Conservation (phyloP, 345 rosid species). For the Eucalyptus caleyi region DNA sequence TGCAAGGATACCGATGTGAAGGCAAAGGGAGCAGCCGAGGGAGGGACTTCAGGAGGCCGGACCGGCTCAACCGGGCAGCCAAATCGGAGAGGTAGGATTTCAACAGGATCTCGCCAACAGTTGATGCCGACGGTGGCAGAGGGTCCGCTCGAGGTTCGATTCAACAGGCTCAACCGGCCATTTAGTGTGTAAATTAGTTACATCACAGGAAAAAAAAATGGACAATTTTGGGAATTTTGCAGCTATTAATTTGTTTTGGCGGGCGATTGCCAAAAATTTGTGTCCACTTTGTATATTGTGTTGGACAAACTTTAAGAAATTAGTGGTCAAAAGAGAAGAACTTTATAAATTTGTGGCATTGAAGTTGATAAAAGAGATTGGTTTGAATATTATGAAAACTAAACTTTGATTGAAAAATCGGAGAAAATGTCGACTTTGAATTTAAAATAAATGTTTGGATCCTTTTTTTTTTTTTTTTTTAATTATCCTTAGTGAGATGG, state of each 20-base stretch:
- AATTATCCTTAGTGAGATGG: background rate
- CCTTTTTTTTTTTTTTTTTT: background rate
- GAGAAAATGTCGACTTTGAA: background rate
- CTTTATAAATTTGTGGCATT: background rate
- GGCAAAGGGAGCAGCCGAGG: constrained; percentile 24
- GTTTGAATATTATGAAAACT: background rate
- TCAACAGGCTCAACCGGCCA: background rate
- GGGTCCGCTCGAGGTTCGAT: constrained; percentile 20
- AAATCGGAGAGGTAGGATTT: constrained; percentile 48
- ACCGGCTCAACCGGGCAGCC: background rate
- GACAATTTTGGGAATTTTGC: background rate
- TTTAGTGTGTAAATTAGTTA: background rate
- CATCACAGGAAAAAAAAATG: background rate
- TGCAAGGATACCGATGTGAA: constrained; percentile 15
- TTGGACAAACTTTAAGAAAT: background rate
- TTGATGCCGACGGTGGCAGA: background rate
- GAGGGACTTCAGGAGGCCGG: constrained; percentile 12
- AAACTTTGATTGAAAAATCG: background rate
- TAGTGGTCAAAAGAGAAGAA: background rate
- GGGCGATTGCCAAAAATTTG: background rate
- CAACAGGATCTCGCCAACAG: constrained; percentile 16
- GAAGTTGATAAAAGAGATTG: background rate
- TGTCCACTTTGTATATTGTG: background rate
- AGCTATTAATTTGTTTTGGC: background rate
- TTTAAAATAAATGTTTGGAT: background rate